A percentile compares a stretch with the other conserved stretches of the same genome.
Conservation (phyloP, 139 green algal species). For the Monoraphidium neglectum region DNA sequence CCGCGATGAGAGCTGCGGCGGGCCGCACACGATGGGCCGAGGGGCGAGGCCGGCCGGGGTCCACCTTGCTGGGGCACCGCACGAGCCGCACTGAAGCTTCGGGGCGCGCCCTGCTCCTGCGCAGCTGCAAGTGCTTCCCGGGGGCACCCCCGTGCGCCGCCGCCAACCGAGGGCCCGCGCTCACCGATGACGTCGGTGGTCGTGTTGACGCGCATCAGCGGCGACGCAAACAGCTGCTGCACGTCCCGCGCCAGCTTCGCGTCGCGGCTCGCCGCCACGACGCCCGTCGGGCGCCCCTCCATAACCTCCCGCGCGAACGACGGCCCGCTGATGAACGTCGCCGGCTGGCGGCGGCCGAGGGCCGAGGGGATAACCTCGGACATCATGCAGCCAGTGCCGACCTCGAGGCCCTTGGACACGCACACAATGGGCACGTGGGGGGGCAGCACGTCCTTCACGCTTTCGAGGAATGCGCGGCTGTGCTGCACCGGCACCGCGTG, state of each 20-base stretch:
- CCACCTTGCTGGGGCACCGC: too few species aligned
- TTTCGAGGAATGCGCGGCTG: constrained; percentile 76
- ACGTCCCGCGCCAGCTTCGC: constrained; percentile 43
- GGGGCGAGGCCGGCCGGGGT: too few species aligned
- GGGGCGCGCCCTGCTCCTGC: too few species aligned
- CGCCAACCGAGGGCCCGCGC: not conserved
- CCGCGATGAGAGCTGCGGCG: too few species aligned
- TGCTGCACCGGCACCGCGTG: constrained; percentile 96
- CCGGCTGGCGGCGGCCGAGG: constrained; percentile 86
- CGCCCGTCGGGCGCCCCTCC: constrained; percentile 72
- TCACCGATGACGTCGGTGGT: constrained; percentile 83
- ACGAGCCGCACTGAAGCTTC: too few species aligned
- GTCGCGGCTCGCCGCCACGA: constrained; percentile 88
- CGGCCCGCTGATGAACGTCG: constrained; percentile 90
- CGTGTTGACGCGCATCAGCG: constrained; percentile 92
- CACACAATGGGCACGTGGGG: constrained; percentile 88
- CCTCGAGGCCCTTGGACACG: constrained; percentile 87
- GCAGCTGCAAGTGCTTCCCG: too few species aligned
- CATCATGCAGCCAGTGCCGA: constrained; percentile 89
- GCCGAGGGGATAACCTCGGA: constrained; percentile 87
- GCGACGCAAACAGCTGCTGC: constrained; percentile 84
- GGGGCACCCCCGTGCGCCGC: not conserved
- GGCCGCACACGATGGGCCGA: too few species aligned
- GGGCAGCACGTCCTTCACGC: constrained; percentile 78
- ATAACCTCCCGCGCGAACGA: constrained; percentile 95